Evolutionary conservation across 228 moss, liverwort and hornwort species (phyloP).

Genomic region (Sphagnum magellanicum): DNA sequence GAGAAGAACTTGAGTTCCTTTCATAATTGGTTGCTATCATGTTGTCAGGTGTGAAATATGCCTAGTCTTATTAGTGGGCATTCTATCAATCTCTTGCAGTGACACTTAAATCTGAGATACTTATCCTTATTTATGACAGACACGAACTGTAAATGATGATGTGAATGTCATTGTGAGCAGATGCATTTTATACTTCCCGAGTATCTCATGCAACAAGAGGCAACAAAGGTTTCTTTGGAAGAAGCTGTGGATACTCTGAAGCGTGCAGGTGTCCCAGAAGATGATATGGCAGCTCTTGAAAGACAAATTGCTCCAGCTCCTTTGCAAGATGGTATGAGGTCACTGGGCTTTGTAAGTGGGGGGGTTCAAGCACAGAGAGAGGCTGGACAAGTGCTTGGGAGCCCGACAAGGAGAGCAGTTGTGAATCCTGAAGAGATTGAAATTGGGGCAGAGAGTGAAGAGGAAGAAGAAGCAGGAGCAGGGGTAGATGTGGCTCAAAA

Average conservation of each 20-base stretch:
- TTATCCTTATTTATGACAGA: no score
- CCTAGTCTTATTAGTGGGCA: no score
- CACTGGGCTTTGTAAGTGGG: conserved; percentile 85
- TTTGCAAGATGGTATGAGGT: conserved; percentile 67
- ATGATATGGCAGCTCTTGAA: conserved; percentile 94
- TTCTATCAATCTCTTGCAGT: no score
- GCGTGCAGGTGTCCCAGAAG: conserved; percentile 83
- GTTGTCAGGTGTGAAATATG: no score
- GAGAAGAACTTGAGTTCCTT: no score
- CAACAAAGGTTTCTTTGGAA: conserved; percentile 78
- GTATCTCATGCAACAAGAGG: conserved; percentile 82
- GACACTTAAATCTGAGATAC: no score
- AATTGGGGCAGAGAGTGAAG: conserved; percentile 54
- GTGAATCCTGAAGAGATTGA: conserved; percentile 88
- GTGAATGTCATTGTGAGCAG: conserved; percentile 20
- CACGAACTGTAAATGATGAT: background rate
- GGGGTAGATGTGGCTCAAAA: conserved; percentile 70
- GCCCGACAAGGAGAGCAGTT: conserved; percentile 16
- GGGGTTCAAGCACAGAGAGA: conserved; percentile 60
- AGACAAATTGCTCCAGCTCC: conserved; percentile 70
- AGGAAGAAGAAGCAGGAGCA: conserved; percentile 39
- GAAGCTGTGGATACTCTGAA: conserved; percentile 91
- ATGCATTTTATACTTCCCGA: conserved; percentile 98
- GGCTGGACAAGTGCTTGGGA: conserved; percentile 31
- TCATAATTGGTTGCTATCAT: no score